phyloP scores from a whole-genome alignment of 257 asterid genomes.

The Solanum chiquidenum region DNA sequence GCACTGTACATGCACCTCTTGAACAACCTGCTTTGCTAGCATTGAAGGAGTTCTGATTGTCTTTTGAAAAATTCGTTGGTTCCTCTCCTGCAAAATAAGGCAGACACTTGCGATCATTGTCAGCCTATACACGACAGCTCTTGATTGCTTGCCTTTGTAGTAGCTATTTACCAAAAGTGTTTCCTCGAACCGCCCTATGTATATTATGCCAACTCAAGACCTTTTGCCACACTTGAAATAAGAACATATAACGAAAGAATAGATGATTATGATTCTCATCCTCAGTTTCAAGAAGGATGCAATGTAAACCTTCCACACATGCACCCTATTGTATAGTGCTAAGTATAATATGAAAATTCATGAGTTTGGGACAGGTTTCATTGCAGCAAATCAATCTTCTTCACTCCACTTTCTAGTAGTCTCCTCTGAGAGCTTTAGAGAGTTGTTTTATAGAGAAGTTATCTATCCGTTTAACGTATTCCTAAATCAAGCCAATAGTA shows the following conservation, averaged over 20 bases:
- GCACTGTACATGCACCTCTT: not conserved
- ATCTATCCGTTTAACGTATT: too few species aligned
- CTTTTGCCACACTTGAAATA: not conserved
- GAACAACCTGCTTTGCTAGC: not conserved
- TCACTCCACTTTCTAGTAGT: too few species aligned
- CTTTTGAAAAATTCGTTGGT: not conserved
- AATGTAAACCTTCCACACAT: not conserved
- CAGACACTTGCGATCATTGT: not conserved
- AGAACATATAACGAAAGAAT: not conserved
- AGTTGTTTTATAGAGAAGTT: too few species aligned
- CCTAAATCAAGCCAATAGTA: too few species aligned
- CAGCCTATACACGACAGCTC: not conserved
- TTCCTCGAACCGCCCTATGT: not conserved
- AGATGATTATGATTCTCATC: not conserved
- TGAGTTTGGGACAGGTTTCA: not conserved
- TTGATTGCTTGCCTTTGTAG: not conserved
- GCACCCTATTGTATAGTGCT: not conserved
- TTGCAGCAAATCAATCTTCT: too few species aligned
- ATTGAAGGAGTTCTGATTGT: not conserved
- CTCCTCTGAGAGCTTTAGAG: too few species aligned
- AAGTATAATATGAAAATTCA: not conserved
- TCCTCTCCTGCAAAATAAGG: not conserved
- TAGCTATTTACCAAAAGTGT: not conserved
- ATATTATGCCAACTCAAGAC: not conserved
- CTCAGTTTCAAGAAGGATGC: not conserved